Conservation (phyloP, 768 basidiomycete genomes). For the Agaricus sinodeliciosus region DNA sequence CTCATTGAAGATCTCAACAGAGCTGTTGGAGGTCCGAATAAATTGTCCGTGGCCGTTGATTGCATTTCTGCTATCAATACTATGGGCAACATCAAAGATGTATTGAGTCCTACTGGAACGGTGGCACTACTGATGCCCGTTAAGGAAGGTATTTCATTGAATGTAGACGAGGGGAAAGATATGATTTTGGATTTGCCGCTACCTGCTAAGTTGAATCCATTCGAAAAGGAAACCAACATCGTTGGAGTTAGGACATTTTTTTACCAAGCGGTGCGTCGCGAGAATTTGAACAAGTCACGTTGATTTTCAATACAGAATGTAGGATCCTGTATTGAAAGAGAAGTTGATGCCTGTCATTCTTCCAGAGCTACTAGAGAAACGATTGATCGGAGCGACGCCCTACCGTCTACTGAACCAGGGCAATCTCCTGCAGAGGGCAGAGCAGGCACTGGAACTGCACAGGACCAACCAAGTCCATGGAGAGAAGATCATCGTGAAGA, state of each 20-base stretch:
- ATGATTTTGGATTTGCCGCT: slow-evolving; percentile 23
- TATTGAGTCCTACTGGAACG: slow-evolving; percentile 29
- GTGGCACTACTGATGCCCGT: slow-evolving; percentile 40
- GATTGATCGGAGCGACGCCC: slow-evolving; percentile 34
- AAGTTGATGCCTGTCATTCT: slow-evolving; percentile 42
- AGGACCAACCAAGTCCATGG: slow-evolving; percentile 42
- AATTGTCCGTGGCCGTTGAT: slow-evolving; percentile 29
- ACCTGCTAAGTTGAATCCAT: slow-evolving; percentile 29
- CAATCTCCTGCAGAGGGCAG: slow-evolving; percentile 33
- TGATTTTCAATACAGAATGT: neutral
- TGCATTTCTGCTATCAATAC: slow-evolving; percentile 31
- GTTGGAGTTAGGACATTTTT: slow-evolving; percentile 34
- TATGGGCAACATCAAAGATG: slow-evolving; percentile 27
- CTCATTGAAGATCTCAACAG: slow-evolving; percentile 27
- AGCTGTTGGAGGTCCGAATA: slow-evolving; percentile 27
- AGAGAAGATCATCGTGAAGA: slow-evolving; percentile 41
- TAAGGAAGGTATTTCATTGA: slow-evolving; percentile 35
- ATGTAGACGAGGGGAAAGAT: slow-evolving; percentile 19
- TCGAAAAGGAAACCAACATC: slow-evolving; percentile 28
- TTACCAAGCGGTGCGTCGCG: slow-evolving; percentile 29
- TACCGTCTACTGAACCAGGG: slow-evolving; percentile 36
- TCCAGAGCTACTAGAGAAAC: slow-evolving; percentile 30
- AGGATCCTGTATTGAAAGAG: slow-evolving; percentile 36
- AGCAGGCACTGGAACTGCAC: slow-evolving; percentile 35
- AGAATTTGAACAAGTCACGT: neutral